phyloP scores from a whole-genome alignment of 140 eudicot species.

The Cichorium intybus region DNA sequence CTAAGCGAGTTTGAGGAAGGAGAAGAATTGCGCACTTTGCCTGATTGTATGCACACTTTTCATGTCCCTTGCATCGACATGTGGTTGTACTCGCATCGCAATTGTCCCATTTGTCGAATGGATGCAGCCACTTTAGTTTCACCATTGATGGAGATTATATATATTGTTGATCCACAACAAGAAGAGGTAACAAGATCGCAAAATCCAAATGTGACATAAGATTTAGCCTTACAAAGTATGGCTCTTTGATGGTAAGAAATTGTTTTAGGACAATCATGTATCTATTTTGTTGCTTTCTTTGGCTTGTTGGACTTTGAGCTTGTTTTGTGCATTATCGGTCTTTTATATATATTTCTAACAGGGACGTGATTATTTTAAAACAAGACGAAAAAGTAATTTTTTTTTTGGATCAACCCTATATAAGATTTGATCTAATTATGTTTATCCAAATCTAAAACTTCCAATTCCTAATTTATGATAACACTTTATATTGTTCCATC shows the following conservation, averaged over 20 bases:
- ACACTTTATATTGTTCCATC: no score
- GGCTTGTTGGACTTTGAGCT: not conserved
- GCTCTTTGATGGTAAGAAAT: conserved; percentile 5
- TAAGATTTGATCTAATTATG: no score
- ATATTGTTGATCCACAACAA: conserved; percentile 18
- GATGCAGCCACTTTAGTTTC: conserved; percentile 20
- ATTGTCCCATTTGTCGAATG: conserved; percentile 55
- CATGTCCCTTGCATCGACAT: conserved; percentile 57
- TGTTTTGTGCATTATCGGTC: not conserved
- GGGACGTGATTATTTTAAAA: not conserved
- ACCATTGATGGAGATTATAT: conserved; percentile 20
- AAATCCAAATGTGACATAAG: conserved; percentile 17
- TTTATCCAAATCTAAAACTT: no score
- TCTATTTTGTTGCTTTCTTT: conserved; percentile 5
- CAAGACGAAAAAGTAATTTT: not conserved
- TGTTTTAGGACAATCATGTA: not conserved
- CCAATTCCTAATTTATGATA: no score
- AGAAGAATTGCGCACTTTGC: conserved; percentile 58
- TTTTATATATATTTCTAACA: not conserved
- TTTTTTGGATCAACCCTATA: not conserved
- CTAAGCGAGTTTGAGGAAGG: conserved; percentile 60
- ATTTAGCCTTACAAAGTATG: conserved; percentile 18
- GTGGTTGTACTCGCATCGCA: conserved; percentile 64
- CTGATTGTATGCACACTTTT: conserved; percentile 57
- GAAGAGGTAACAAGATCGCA: conserved; percentile 24